Conservation (phyloP, 805 yeast genomes). For the Pichia cephalocereana region DNA sequence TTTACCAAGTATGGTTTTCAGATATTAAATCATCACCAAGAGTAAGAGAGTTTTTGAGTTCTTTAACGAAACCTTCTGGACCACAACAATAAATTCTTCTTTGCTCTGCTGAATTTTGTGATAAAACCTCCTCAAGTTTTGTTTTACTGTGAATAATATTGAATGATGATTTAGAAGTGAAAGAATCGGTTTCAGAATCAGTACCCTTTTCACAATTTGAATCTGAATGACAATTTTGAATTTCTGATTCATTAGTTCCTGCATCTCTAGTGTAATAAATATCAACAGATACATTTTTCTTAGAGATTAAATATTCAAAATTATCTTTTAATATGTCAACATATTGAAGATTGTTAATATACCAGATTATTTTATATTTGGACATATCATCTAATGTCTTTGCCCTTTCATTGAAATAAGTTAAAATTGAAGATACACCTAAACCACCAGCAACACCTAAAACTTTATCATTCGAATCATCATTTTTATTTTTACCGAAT, state of each 20-base stretch:
- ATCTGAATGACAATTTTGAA: neutral
- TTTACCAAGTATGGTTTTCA: constrained; percentile 6
- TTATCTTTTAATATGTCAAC: constrained; percentile 9
- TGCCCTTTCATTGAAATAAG: constrained; percentile 8
- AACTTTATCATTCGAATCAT: constrained; percentile 2
- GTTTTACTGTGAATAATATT: constrained; percentile 5
- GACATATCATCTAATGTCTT: neutral
- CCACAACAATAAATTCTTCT: constrained; percentile 7
- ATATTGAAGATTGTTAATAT: constrained; percentile 11
- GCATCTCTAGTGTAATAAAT: constrained; percentile 1
- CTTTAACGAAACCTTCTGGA: neutral
- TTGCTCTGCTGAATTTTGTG: neutral
- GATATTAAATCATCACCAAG: constrained; percentile 1
- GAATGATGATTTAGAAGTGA: neutral
- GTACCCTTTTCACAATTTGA: neutral
- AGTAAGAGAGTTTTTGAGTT: neutral
- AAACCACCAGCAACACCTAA: constrained; percentile 19
- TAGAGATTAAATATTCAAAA: constrained; percentile 4
- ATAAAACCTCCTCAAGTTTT: neutral
- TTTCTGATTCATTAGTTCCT: neutral
- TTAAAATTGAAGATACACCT: constrained; percentile 15
- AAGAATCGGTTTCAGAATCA: neutral
- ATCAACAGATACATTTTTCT: constrained; percentile 6
- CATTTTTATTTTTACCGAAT: neutral
- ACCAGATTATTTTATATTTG: constrained; percentile 14